Evolutionary conservation across 345 rosid species (phyloP).

Genomic region (Citrus mangshanensis): DNA sequence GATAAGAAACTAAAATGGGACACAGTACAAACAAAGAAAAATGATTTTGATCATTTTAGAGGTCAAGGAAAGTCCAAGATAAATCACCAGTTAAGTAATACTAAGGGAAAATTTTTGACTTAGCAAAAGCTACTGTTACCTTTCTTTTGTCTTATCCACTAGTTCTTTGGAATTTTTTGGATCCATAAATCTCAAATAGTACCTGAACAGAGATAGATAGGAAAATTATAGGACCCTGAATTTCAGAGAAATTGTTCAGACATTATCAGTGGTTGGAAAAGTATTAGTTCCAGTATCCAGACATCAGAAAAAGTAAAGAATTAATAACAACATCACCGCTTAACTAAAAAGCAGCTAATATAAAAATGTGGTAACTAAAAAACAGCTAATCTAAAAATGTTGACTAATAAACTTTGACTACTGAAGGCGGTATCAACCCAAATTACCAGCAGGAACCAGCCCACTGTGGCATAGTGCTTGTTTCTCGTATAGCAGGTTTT

Average conservation of each 20-base stretch:
- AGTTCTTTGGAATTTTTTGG: slow-evolving; percentile 69
- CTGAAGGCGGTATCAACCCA: not conserved
- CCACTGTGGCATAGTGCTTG: slow-evolving; percentile 99
- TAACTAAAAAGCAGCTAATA: no score
- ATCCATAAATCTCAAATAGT: slow-evolving; percentile 96
- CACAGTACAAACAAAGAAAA: not conserved
- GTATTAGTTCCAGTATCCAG: not conserved
- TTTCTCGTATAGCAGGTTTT: slow-evolving; percentile 82
- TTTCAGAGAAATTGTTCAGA: not conserved
- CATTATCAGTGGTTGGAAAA: not conserved
- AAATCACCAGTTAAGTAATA: not conserved
- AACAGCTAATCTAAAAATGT: not conserved
- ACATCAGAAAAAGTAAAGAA: not conserved
- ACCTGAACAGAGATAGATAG: slow-evolving; percentile 47
- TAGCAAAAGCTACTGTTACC: slow-evolving; percentile 36
- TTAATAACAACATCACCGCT: not conserved
- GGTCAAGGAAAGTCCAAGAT: not conserved
- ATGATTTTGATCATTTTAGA: not conserved
- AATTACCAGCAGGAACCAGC: slow-evolving; percentile 98
- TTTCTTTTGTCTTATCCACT: slow-evolving; percentile 77
- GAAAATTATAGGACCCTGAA: slow-evolving; percentile 9
- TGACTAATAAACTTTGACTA: not conserved
- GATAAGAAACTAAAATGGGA: not conserved
- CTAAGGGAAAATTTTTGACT: not conserved
- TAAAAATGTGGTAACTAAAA: not conserved